Base-by-base conservation (phyloP, 148 eudicot genomes). In the Polygonum maritimum region DNA sequence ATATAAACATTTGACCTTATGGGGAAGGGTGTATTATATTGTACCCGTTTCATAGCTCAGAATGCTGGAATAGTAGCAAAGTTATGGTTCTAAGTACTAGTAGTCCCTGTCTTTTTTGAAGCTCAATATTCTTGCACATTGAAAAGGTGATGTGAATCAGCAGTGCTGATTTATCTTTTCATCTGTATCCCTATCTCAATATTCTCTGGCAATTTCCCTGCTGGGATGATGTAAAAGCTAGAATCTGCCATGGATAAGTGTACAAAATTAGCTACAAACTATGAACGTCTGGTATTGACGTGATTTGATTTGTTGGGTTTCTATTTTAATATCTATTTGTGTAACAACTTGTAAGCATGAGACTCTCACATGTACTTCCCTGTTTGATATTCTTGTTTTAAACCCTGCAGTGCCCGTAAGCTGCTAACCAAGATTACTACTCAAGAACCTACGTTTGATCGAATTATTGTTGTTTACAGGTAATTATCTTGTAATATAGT, bases 391-490 rank as follows among this genome's bases (percentile, higher is more conserved):
- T 55, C 49, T 22, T 67, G 63, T 78, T 13, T 11, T 76, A 76
- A 75, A 69, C 39, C 35, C 35, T 75, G 74, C 89, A 92, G 92
- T 86, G 77, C 87, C 8, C 76, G 86, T 76, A 92, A 88, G 81
- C 84, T 95, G 79, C 73, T 87, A 76, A 85, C 90, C 82, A 89
- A 89, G 85, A 88, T 84, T 75, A 90, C 91, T 38, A 92, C 92
- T 76, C 99, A 95, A 80, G 99, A 95, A 78, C 99, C 99, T 47
- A 95, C 99, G 21, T 92, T 92, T 82, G 99, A 95, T 82, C 87
- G 99, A 85, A 95, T 95, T 41, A 95, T 95, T 76, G 99, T 95
- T 79, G 91, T 95, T 71, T 95, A 95, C 90, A 89, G 98, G 98
- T 94, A 80, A 49, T 74, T 35, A 19, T 16, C 71, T 35, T 36